These are phyloP conservation scores for Penstemon newberryi DNA, from an alignment of 257 asterid species.

Conservation along the genomic window DNA sequence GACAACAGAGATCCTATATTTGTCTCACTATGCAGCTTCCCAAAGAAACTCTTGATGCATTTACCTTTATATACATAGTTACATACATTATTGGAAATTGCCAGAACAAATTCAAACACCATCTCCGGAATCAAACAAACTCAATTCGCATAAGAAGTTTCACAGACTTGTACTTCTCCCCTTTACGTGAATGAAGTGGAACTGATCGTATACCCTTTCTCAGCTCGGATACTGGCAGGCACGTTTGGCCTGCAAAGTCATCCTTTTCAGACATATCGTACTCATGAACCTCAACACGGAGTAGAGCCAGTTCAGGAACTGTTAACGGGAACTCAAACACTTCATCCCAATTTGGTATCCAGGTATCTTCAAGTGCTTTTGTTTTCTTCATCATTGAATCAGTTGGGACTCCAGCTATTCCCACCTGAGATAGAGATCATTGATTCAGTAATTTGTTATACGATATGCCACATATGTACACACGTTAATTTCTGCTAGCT, in stretches of 20 bases:
- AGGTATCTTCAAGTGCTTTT: conserved; percentile 63
- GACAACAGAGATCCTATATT: not conserved
- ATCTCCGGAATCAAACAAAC: conserved; percentile 39
- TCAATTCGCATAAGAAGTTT: conserved; percentile 85
- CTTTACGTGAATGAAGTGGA: conserved; percentile 60
- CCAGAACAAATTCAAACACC: not conserved
- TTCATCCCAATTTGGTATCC: conserved; percentile 88
- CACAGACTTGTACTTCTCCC: conserved; percentile 53
- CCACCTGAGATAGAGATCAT: conserved; percentile 49
- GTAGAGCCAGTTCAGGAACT: conserved; percentile 81
- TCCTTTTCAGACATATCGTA: conserved; percentile 83
- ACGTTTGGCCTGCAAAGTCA: conserved; percentile 83
- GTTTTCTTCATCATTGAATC: conserved; percentile 74
- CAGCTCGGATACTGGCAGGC: conserved; percentile 72
- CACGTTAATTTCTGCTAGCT: not conserved
- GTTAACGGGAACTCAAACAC: conserved; percentile 69
- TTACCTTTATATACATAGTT: not conserved
- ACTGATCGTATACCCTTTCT: conserved; percentile 79
- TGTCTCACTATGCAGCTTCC: not conserved
- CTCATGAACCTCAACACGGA: conserved; percentile 79
- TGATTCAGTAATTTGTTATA: not conserved
- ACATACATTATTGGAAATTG: not conserved
- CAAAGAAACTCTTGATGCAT: not conserved
- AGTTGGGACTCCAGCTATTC: conserved; percentile 79
- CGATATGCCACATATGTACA: not conserved